phyloP scores from a whole-genome alignment of 306 rosid genomes.

The Ormosia emarginata region DNA sequence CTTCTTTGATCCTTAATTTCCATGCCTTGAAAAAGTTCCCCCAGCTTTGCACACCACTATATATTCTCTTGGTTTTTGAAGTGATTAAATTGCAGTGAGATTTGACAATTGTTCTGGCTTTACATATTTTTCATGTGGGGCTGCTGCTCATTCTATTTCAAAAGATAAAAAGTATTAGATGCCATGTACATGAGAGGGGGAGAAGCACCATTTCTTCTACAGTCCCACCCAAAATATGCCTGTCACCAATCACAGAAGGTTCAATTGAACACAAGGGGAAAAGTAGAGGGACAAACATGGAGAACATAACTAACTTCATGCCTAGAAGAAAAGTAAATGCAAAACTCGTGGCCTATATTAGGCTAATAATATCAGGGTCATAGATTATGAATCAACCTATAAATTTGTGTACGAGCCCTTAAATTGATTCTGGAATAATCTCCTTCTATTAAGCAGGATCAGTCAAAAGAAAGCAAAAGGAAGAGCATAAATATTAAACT shows the following conservation, averaged over 20 bases:
- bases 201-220: slow-evolving; percentile 28
- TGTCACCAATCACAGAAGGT: not conserved
- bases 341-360: slow-evolving; percentile 47
- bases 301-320: not conserved
- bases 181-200: slow-evolving; percentile 23
- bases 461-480: slow-evolving; percentile 48
- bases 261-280: not conserved
- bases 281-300: not conserved
- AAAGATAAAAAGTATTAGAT: slow-evolving; percentile 47
- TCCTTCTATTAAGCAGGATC: slow-evolving; percentile 23
- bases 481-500: slow-evolving; percentile 41
- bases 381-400: slow-evolving; percentile 27
- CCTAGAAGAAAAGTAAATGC: slow-evolving; percentile 11
- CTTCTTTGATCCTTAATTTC: slow-evolving; percentile 9
- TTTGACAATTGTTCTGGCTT: slow-evolving; percentile 48
- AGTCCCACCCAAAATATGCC: slow-evolving; percentile 43
- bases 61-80: slow-evolving; percentile 21
- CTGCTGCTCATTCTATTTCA: slow-evolving; percentile 8
- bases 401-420: slow-evolving; percentile 3
- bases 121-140: slow-evolving; percentile 5
- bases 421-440: slow-evolving; percentile 38
- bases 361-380: not conserved
- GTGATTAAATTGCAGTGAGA: slow-evolving; percentile 27
- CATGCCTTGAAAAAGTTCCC: not conserved
- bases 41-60: slow-evolving; percentile 13